Conservation (phyloP, 768 basidiomycete species). For the Suillus paluster region DNA sequence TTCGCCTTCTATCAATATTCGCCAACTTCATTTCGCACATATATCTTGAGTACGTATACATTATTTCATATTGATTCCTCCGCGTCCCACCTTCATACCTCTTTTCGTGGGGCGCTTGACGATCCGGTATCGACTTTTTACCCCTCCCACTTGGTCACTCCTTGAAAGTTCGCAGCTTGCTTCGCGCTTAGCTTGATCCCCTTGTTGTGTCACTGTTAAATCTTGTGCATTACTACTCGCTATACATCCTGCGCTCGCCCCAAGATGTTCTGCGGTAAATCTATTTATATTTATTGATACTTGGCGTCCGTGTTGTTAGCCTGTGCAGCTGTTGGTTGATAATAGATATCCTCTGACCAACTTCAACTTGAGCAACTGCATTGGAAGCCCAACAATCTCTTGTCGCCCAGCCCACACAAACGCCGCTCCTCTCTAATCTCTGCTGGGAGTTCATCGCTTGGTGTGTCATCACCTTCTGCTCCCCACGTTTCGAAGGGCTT, state of each 20-base stretch:
- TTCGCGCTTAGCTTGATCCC: constrained; percentile 12
- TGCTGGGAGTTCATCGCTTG: constrained; percentile 52
- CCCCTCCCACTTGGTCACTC: constrained; percentile 12
- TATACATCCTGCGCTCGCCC: background rate
- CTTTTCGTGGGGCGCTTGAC: background rate
- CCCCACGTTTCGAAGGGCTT: constrained; percentile 90
- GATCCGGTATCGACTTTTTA: constrained; percentile 7
- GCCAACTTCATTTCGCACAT: constrained; percentile 5
- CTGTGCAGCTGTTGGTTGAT: background rate
- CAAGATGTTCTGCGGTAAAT: background rate
- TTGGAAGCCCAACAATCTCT: constrained; percentile 83
- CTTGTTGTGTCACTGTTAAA: constrained; percentile 11
- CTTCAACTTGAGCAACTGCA: constrained; percentile 88
- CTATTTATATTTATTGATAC: background rate
- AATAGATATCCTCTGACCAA: background rate
- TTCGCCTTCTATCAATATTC: background rate
- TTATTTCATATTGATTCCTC: constrained; percentile 10
- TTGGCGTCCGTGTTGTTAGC: background rate
- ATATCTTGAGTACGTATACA: constrained; percentile 17
- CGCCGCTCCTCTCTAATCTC: constrained; percentile 74
- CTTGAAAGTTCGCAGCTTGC: constrained; percentile 4
- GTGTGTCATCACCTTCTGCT: constrained; percentile 57
- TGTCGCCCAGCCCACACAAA: constrained; percentile 79
- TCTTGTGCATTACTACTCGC: constrained; percentile 10
- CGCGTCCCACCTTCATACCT: background rate